Percentiles rank a stretch among this genome's conserved stretches.
Conservation (phyloP, 2,329 filamentous ascomycete species). For the Sporothrix pseudoabietina region DNA sequence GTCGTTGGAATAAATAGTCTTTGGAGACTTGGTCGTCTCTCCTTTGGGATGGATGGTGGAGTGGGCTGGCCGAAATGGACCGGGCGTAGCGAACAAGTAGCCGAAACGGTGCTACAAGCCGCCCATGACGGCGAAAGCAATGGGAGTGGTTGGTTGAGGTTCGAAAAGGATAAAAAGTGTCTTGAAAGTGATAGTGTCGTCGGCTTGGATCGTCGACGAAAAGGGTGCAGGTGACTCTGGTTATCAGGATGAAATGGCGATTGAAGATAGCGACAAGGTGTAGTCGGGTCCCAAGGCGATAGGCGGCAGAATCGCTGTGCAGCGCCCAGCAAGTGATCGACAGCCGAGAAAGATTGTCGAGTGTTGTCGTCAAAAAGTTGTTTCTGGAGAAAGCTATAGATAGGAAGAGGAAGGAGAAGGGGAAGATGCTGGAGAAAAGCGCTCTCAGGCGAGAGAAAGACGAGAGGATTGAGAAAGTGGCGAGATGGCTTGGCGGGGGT, state of each 20-base stretch:
- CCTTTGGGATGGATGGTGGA: constrained; percentile 13
- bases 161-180: neutral
- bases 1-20: neutral
- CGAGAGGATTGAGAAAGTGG: neutral
- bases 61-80: constrained; percentile 1
- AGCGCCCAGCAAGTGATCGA: neutral
- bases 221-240: neutral
- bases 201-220: neutral
- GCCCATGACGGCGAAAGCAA: constrained; percentile 22
- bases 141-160: neutral
- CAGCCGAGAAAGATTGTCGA: neutral
- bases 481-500: constrained; percentile 8
- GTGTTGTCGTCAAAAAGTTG: neutral
- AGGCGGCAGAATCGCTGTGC: neutral
- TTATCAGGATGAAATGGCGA: neutral
- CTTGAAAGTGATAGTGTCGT: neutral
- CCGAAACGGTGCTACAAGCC: constrained; percentile 20
- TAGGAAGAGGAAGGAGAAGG: neutral
- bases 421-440: neutral
- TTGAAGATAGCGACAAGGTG: neutral
- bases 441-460: neutral
- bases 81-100: constrained; percentile 14
- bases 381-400: neutral
- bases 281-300: neutral
- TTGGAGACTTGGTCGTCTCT: neutral